Base-by-base conservation (phyloP, 2,329 filamentous ascomycete species). In the Calycina marina region DNA sequence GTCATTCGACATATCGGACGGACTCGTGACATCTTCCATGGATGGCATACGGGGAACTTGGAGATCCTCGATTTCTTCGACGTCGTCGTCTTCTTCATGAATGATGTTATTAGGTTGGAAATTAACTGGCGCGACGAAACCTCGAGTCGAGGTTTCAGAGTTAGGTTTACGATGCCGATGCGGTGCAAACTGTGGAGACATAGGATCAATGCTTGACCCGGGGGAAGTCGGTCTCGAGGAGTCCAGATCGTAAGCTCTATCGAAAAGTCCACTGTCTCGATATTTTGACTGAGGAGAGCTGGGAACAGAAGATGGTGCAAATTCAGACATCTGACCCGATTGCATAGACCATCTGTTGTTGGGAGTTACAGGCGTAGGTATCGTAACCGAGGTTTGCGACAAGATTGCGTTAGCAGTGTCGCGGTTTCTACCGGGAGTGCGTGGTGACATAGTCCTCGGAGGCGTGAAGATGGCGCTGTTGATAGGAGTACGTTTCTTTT, bases 181-280 rank as follows among this genome's bases (percentile, higher is more conserved):
- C 10, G 60, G 51, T 20, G 55, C 56, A 59, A 71, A 70, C 2
- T 62, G 62, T 2, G 67, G 71, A 25, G 78, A 79, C 46, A 71
- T 60, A 2, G 84, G 80, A 63, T 65, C 69, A 10, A 77, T 61
- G 32, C 75, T 77, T 1, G 84, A 93, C 11, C 80, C 76, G 1
- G 90, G 88, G 22, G 86, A 94, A 1, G 73, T 77, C 1, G 86
- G 82, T 29, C 76, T 67, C 8, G 82, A 85, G 3, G 69, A 76
- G 31, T 82, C 77, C 63, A 60, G 4, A 54, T 61, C 28, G 59
- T 62, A 34, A 65, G 67, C 59, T 18, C 72, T 68, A 52, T 94
- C 88, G 47, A 93, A 94, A 28, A 93, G 62, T 0, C 81, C 74
- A 9, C 69, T 83, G 31, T 69, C 69, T 12, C 77, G 72, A 40